Percentiles rank a stretch among this genome's conserved stretches.
These are phyloP conservation scores for Leishmania turanica DNA, from an alignment of 208 protist species.

Conservation along the genomic window DNA sequence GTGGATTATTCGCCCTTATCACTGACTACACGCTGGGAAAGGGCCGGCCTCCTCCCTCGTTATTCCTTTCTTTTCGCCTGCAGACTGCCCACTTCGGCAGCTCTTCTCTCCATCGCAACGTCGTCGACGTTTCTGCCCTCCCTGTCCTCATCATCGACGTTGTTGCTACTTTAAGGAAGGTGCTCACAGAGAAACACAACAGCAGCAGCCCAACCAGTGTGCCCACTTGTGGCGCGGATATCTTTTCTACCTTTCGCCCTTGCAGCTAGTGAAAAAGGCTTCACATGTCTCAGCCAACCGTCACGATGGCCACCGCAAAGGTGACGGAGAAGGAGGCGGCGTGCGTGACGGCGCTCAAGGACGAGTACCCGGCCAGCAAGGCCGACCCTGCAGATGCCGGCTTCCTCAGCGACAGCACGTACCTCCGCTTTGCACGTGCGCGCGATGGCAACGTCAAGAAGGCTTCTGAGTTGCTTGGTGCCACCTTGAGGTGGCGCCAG, in stretches of 20 bases:
- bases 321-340: constrained; percentile 37
- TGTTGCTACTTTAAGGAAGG: too few species aligned
- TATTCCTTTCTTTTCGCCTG: too few species aligned
- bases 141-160: too few species aligned
- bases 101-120: too few species aligned
- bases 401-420: constrained; percentile 59
- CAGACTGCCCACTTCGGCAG: too few species aligned
- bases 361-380: constrained; percentile 31
- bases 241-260: background rate
- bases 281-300: background rate
- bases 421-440: constrained; percentile 66
- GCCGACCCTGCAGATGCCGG: constrained; percentile 38
- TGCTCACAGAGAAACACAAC: background rate
- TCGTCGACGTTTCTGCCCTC: too few species aligned
- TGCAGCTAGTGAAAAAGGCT: background rate
- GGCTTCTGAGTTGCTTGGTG: constrained; percentile 46
- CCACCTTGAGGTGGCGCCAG: constrained; percentile 59
- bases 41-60: too few species aligned
- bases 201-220: background rate
- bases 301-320: constrained; percentile 19
- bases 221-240: background rate
- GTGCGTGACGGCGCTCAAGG: constrained; percentile 45
- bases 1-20: too few species aligned
- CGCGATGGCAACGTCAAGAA: constrained; percentile 45
- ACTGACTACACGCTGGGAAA: too few species aligned